Percentiles rank a stretch among this genome's conserved stretches.
phyloP scores from a whole-genome alignment of 352 stramenopile genomes.

The Thraustotheca clavata region DNA sequence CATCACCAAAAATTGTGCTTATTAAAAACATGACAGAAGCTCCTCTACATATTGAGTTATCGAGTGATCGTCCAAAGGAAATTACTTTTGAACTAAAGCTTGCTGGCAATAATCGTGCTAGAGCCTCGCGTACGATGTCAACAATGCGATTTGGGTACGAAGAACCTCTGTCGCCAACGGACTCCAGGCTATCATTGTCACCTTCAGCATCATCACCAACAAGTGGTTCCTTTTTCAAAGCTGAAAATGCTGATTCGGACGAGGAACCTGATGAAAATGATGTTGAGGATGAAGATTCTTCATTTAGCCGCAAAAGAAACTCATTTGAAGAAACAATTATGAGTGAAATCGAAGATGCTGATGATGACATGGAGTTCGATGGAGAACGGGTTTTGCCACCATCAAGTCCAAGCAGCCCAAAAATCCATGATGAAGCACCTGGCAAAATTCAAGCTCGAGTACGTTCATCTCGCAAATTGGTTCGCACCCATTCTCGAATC shows the following conservation, averaged over 20 bases:
- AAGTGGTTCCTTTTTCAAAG: background rate
- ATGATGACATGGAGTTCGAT: constrained; percentile 88
- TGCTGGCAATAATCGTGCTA: constrained; percentile 50
- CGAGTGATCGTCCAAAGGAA: constrained; percentile 81
- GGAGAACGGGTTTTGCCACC: constrained; percentile 39
- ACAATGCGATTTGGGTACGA: constrained; percentile 33
- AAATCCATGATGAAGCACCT: constrained; percentile 29
- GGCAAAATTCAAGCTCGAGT: constrained; percentile 19
- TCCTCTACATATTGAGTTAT: constrained; percentile 74
- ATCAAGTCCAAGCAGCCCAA: constrained; percentile 49
- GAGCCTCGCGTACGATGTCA: constrained; percentile 35
- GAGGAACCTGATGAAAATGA: constrained; percentile 83
- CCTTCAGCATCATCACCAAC: constrained; percentile 1
- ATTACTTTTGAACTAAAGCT: constrained; percentile 84
- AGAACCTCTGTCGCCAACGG: constrained; percentile 53
- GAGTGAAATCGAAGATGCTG: constrained; percentile 65
- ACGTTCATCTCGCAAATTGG: background rate
- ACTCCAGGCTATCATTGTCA: constrained; percentile 14
- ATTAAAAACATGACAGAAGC: constrained; percentile 81
- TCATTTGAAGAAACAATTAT: constrained; percentile 74
- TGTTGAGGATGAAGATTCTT: constrained; percentile 69
- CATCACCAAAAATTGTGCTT: constrained; percentile 71
- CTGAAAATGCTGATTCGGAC: constrained; percentile 45
- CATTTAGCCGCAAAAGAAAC: constrained; percentile 40
- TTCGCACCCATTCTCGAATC: constrained; percentile 33